Evolutionary conservation across 148 eudicot genomes (phyloP).

Genomic region (Vaccinium vitisidaea): DNA sequence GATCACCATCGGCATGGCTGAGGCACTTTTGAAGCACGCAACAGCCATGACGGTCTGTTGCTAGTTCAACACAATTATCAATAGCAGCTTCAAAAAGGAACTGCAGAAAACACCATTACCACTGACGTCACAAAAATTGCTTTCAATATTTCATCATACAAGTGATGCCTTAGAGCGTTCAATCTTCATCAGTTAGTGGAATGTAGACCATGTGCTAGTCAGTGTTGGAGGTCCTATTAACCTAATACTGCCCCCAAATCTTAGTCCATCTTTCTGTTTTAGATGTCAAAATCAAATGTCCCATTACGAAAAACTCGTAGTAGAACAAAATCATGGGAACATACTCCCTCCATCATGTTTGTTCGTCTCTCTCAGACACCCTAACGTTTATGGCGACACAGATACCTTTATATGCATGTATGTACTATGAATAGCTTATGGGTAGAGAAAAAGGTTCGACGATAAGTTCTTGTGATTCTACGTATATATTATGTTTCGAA

Average conservation of each 20-base stretch:
- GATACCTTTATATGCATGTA: not conserved
- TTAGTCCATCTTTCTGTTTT: not conserved
- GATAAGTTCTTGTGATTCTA: not conserved
- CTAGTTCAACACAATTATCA: constrained; percentile 36
- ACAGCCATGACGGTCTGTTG: constrained; percentile 42
- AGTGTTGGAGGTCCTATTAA: constrained; percentile 3
- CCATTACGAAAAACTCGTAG: not conserved
- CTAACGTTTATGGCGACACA: not conserved
- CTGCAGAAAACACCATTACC: constrained; percentile 20
- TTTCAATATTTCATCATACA: not conserved
- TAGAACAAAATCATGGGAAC: not conserved
- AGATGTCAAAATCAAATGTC: not conserved
- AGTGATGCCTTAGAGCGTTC: not conserved
- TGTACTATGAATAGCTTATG: not conserved
- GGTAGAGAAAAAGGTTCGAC: not conserved
- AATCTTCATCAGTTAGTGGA: not conserved
- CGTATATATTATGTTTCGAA: not conserved
- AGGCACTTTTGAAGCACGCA: constrained; percentile 43
- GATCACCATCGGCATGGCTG: constrained; percentile 31
- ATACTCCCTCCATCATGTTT: not conserved
- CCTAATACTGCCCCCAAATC: not conserved
- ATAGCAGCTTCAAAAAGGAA: constrained; percentile 41
- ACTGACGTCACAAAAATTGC: not conserved
- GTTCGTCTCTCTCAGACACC: not conserved
- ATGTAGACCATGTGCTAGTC: not conserved